Conservation (phyloP, 208 protist species). For the Strigomonas culicis region DNA sequence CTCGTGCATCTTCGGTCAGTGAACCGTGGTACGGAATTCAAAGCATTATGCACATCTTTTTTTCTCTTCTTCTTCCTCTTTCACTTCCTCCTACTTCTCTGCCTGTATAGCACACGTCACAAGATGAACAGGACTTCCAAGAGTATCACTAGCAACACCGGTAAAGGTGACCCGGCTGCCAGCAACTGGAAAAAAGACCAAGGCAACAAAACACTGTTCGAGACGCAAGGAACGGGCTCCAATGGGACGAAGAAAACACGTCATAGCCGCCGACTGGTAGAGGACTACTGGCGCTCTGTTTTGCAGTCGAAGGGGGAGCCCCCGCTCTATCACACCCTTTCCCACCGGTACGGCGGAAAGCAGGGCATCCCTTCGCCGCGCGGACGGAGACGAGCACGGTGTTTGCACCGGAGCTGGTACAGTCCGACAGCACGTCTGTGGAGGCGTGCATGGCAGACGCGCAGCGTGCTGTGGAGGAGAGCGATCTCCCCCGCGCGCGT, state of each 20-base stretch:
- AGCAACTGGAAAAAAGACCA: too few species aligned
- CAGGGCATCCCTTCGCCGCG: conserved; percentile 56
- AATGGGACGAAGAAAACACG: too few species aligned
- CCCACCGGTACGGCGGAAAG: conserved; percentile 63
- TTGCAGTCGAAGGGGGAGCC: conserved; percentile 42
- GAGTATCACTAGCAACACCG: too few species aligned
- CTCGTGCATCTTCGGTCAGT: background rate
- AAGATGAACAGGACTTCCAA: conserved; percentile 2
- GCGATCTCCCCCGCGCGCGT: conserved; percentile 34
- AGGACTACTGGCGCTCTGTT: conserved; percentile 76
- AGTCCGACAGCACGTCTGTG: conserved; percentile 7
- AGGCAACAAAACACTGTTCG: background rate
- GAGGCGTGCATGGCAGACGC: conserved; percentile 40
- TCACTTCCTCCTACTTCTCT: background rate
- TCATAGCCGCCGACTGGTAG: conserved; percentile 45
- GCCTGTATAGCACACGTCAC: background rate
- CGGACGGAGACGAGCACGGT: conserved; percentile 34
- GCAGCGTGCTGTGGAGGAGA: conserved; percentile 28
- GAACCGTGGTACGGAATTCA: background rate
- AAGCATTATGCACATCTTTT: too few species aligned
- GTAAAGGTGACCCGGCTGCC: too few species aligned
- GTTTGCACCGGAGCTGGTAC: background rate
- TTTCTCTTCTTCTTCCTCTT: background rate
- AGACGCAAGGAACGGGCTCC: background rate
- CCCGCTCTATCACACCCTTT: conserved; percentile 75